A percentile compares a stretch with the other conserved stretches of the same genome.
Conservation (phyloP, 2,329 filamentous ascomycete genomes). For the Xylariaceae sp. region DNA sequence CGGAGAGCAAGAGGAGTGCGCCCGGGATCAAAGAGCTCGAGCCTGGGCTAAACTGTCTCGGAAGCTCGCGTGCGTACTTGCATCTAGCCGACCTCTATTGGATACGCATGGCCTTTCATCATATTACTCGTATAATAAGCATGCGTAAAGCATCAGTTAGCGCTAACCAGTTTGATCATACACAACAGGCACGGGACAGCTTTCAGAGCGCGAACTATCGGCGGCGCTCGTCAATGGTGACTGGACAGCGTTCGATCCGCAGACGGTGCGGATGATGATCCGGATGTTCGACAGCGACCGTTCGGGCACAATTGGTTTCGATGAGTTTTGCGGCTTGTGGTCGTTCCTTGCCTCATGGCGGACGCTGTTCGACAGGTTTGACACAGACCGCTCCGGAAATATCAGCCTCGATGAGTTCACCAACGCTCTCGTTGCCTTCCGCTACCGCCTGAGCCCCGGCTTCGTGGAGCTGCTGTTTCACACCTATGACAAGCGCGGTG, state of each 20-base stretch:
- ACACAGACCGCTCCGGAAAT: conserved; percentile 83
- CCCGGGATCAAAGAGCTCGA: neutral
- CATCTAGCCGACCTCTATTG: neutral
- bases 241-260: conserved; percentile 89
- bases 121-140: conserved; percentile 19
- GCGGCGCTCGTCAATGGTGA: conserved; percentile 95
- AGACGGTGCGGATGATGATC: conserved; percentile 99
- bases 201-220: conserved; percentile 86
- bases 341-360: conserved; percentile 95
- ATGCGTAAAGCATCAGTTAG: neutral
- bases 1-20: neutral
- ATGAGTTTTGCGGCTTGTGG: conserved; percentile 97
- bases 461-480: conserved; percentile 87
- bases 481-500: conserved; percentile 81
- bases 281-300: conserved; percentile 98
- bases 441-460: conserved; percentile 83
- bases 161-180: conserved; percentile 15
- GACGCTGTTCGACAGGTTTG: conserved; percentile 92
- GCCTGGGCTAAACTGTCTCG: neutral
- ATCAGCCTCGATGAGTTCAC: conserved; percentile 88
- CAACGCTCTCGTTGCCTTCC: conserved; percentile 90
- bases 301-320: conserved; percentile 87
- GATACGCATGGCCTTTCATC: neutral
- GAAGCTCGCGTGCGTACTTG: neutral
- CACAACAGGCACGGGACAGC: conserved; percentile 71